Evolutionary conservation across 2,329 filamentous ascomycete species (phyloP).

Genomic region (Xylaria sp.): DNA sequence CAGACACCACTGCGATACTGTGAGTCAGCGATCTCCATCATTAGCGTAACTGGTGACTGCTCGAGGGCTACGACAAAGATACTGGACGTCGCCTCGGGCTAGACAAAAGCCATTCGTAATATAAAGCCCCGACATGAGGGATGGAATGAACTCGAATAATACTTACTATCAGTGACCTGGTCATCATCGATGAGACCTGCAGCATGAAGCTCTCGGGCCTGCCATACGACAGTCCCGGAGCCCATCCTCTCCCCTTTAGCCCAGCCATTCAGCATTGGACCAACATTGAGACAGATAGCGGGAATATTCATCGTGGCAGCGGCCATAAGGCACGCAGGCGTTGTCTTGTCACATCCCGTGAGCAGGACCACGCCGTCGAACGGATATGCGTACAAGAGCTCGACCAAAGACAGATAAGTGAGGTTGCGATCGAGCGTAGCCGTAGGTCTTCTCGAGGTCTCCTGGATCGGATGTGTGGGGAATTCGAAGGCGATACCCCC

Average conservation of each 20-base stretch:
- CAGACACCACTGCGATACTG: not conserved
- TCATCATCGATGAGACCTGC: constrained; percentile 59
- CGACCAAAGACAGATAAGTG: constrained; percentile 60
- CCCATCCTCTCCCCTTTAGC: constrained; percentile 55
- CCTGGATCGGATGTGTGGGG: constrained; percentile 63
- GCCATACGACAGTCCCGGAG: constrained; percentile 60
- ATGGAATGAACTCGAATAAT: not conserved
- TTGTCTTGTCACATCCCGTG: constrained; percentile 65
- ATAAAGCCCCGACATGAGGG: not conserved
- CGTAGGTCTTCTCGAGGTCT: constrained; percentile 59
- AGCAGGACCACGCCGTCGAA: constrained; percentile 63
- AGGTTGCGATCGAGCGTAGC: constrained; percentile 62
- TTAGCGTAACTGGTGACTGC: not conserved
- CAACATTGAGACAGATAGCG: constrained; percentile 63
- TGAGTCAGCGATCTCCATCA: not conserved
- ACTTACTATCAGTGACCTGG: constrained; percentile 55
- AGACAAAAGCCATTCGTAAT: no score
- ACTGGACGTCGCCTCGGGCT: not conserved
- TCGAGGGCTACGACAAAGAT: not conserved
- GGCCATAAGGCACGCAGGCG: constrained; percentile 62
- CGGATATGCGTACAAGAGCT: constrained; percentile 60
- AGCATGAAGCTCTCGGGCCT: constrained; percentile 59
- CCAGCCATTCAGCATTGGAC: constrained; percentile 64
- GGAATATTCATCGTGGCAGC: constrained; percentile 64
- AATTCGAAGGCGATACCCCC: constrained; percentile 64